A percentile compares a stretch with the other conserved stretches of the same genome.
Conservation (phyloP, 306 rosid species). For the Trifolium dubium region DNA sequence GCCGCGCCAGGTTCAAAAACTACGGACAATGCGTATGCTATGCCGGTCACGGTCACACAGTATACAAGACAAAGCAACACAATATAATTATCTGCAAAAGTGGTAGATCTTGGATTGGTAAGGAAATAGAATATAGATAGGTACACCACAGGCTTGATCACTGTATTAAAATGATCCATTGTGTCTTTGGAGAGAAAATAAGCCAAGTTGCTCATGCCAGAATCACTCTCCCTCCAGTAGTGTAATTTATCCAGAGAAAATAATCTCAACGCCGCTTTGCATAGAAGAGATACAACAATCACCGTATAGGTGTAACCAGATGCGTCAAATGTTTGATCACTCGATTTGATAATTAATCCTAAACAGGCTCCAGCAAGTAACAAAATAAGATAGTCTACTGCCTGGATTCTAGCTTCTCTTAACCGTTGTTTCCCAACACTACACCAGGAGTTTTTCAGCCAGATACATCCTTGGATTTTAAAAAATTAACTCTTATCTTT, state of each 20-base stretch:
- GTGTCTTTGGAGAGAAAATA: constrained; percentile 96
- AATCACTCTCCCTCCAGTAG: constrained; percentile 89
- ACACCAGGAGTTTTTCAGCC: constrained; percentile 75
- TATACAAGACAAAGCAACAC: constrained; percentile 83
- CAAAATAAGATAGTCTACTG: constrained; percentile 86
- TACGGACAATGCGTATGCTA: constrained; percentile 84
- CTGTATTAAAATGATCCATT: constrained; percentile 78
- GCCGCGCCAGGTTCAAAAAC: constrained; percentile 90
- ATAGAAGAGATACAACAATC: constrained; percentile 92
- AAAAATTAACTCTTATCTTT: constrained; percentile 65
- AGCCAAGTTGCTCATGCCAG: constrained; percentile 97
- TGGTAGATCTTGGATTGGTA: constrained; percentile 90
- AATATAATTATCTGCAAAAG: constrained; percentile 74
- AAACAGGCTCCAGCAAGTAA: constrained; percentile 97
- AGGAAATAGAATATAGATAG: constrained; percentile 93
- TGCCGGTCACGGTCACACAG: constrained; percentile 96
- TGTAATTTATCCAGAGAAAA: constrained; percentile 82
- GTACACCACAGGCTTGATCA: constrained; percentile 85
- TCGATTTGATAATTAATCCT: constrained; percentile 72
- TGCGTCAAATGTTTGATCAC: constrained; percentile 80
- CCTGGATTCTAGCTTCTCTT: constrained; percentile 82
- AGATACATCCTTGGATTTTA: constrained; percentile 80
- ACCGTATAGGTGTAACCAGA: constrained; percentile 78
- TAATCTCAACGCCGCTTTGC: constrained; percentile 93
- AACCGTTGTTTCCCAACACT: constrained; percentile 85